Percentiles rank a stretch among this genome's conserved stretches.
Evolutionary conservation across 2,329 filamentous ascomycete species (phyloP).

Genomic region (Chaetomium sp.): DNA sequence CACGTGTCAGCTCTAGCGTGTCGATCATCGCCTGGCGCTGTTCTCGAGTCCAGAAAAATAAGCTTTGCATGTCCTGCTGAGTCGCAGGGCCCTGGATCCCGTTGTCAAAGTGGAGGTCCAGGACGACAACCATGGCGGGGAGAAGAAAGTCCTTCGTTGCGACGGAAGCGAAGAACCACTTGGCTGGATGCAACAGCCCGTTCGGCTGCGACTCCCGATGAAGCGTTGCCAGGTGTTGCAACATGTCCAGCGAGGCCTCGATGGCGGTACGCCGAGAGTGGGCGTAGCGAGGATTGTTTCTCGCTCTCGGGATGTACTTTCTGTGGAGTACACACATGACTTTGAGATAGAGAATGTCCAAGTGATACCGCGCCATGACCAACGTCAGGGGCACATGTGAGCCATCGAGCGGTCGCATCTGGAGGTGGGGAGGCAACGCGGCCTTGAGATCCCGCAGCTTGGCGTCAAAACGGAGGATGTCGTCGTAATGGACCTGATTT

Average conservation of each 20-base stretch:
- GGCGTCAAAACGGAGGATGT: slow-evolving; percentile 56
- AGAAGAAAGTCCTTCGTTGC: slow-evolving; percentile 81
- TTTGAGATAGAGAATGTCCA: slow-evolving; percentile 83
- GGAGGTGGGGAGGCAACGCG: slow-evolving; percentile 72
- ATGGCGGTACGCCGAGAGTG: slow-evolving; percentile 80
- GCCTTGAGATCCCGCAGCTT: slow-evolving; percentile 55
- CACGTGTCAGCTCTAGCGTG: slow-evolving; percentile 63
- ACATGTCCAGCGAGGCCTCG: slow-evolving; percentile 75
- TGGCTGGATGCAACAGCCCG: slow-evolving; percentile 65
- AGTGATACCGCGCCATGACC: slow-evolving; percentile 75
- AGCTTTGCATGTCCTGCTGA: slow-evolving; percentile 37
- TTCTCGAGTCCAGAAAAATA: slow-evolving; percentile 49
- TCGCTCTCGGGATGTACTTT: slow-evolving; percentile 73
- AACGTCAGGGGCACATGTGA: slow-evolving; percentile 75
- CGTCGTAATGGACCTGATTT: slow-evolving; percentile 54
- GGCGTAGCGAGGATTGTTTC: slow-evolving; percentile 72
- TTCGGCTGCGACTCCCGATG: slow-evolving; percentile 66
- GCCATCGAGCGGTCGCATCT: slow-evolving; percentile 67
- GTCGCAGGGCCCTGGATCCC: slow-evolving; percentile 37
- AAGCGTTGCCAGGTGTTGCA: slow-evolving; percentile 70
- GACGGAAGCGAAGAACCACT: slow-evolving; percentile 72
- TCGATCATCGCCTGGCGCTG: slow-evolving; percentile 69
- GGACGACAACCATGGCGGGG: slow-evolving; percentile 74
- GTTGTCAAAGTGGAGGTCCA: slow-evolving; percentile 72
- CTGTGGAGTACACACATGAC: slow-evolving; percentile 83